Conservation (phyloP, 2,329 filamentous ascomycete genomes). For the Elsinoe necatrix region DNA sequence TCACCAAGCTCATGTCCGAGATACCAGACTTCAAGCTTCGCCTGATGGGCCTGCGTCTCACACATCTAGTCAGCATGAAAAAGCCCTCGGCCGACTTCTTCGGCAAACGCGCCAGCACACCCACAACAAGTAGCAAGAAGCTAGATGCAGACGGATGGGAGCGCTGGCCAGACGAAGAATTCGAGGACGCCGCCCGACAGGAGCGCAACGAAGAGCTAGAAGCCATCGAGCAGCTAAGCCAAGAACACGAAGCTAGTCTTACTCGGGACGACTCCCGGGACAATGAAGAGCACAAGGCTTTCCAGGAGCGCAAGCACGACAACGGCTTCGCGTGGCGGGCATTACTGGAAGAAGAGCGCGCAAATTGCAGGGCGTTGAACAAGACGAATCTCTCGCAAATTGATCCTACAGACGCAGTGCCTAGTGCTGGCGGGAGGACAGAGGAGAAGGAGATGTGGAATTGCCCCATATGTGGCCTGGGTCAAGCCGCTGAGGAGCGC, state of each 20-base stretch:
- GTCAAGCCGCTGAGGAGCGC: constrained; percentile 65
- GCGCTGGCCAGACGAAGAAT: constrained; percentile 58
- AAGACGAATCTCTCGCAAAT: constrained; percentile 18
- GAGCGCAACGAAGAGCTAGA: constrained; percentile 54
- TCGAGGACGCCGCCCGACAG: constrained; percentile 53
- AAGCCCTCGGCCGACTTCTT: constrained; percentile 77
- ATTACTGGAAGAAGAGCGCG: constrained; percentile 25
- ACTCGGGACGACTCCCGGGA: background rate
- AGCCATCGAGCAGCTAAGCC: constrained; percentile 53
- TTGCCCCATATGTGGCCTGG: constrained; percentile 77
- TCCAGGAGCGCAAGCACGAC: constrained; percentile 23
- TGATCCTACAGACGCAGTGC: background rate
- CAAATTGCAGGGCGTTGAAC: constrained; percentile 19
- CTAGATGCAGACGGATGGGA: constrained; percentile 53
- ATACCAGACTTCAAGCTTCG: constrained; percentile 69
- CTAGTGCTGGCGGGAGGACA: constrained; percentile 15
- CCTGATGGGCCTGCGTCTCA: constrained; percentile 82
- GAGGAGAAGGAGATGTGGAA: constrained; percentile 55
- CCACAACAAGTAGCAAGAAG: constrained; percentile 20
- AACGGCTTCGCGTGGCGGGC: constrained; percentile 29
- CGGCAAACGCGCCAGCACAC: constrained; percentile 42
- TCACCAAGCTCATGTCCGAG: constrained; percentile 76
- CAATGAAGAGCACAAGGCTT: constrained; percentile 20
- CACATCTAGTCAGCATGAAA: constrained; percentile 76
- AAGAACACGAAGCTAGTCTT: constrained; percentile 39